phyloP scores from a whole-genome alignment of 1,139 yeast genomes.

The Yamadazyma epiphylla region DNA sequence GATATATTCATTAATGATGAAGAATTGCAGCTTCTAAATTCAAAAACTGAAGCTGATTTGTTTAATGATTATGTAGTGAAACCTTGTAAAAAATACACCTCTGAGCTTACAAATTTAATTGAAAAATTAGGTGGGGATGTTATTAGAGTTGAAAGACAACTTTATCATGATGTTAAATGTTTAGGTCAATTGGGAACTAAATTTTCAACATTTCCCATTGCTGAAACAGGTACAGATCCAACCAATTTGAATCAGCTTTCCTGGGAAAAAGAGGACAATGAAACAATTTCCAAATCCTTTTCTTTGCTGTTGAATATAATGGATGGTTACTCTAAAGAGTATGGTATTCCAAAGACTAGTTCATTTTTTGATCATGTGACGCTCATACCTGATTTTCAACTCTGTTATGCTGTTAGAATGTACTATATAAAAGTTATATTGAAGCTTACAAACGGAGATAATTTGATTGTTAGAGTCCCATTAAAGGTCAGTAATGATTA shows the following conservation, averaged over 20 bases:
- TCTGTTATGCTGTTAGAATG: slow-evolving; percentile 50
- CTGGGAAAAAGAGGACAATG: slow-evolving; percentile 19
- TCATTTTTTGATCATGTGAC: slow-evolving; percentile 33
- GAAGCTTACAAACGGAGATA: slow-evolving; percentile 29
- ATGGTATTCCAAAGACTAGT: slow-evolving; percentile 13
- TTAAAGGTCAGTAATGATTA: slow-evolving; percentile 23
- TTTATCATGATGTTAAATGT: slow-evolving; percentile 35
- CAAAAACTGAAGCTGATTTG: slow-evolving; percentile 20
- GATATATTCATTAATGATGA: slow-evolving; percentile 35
- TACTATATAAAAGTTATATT: slow-evolving; percentile 38
- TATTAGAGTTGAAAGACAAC: slow-evolving; percentile 31
- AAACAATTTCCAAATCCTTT: slow-evolving; percentile 16
- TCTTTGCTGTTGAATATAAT: slow-evolving; percentile 23
- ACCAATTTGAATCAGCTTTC: slow-evolving; percentile 19
- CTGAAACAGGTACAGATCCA: slow-evolving; percentile 3
- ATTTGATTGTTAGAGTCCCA: slow-evolving; percentile 36
- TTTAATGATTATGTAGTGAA: slow-evolving; percentile 31
- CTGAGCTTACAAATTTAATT: slow-evolving; percentile 27
- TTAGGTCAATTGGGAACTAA: slow-evolving; percentile 27
- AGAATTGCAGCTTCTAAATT: slow-evolving; percentile 17
- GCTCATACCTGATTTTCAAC: slow-evolving; percentile 55
- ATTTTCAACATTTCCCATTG: slow-evolving; percentile 8
- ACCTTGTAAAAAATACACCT: slow-evolving; percentile 26
- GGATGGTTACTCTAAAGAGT: slow-evolving; percentile 23
- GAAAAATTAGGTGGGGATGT: slow-evolving; percentile 33